Evolutionary conservation across 1,284 basidiomycete genomes (phyloP).

Genomic region (Apiotrichum porosum): DNA sequence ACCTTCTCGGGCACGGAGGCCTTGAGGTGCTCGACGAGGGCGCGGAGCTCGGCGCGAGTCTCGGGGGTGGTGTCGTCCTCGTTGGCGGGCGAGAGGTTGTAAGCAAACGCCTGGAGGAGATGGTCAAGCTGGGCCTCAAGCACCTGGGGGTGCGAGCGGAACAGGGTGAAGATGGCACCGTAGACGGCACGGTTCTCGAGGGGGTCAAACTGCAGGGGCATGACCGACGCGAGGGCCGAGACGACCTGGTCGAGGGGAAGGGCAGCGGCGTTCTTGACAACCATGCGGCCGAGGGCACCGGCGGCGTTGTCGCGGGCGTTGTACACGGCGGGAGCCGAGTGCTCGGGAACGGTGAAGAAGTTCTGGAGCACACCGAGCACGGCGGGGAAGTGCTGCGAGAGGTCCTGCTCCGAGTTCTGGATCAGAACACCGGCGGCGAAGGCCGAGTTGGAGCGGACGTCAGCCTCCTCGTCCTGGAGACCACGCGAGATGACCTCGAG

Average conservation of each 20-base stretch:
- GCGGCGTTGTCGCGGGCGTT: constrained; percentile 95
- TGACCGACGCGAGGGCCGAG: constrained; percentile 71
- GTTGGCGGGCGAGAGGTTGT: constrained; percentile 70
- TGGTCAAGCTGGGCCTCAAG: constrained; percentile 75
- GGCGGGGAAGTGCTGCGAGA: constrained; percentile 72
- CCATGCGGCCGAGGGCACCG: constrained; percentile 84
- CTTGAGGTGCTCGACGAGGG: constrained; percentile 68
- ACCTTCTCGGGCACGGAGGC: constrained; percentile 47
- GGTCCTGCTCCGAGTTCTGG: constrained; percentile 78
- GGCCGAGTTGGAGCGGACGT: constrained; percentile 93
- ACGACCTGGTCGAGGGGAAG: constrained; percentile 84
- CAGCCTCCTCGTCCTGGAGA: constrained; percentile 76
- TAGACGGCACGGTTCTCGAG: constrained; percentile 88
- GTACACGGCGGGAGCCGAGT: constrained; percentile 55
- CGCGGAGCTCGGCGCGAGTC: constrained; percentile 66
- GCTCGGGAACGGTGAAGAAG: constrained; percentile 66
- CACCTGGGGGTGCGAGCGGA: constrained; percentile 65
- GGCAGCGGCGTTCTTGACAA: constrained; percentile 72
- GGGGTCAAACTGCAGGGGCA: constrained; percentile 83
- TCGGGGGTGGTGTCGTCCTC: constrained; percentile 74
- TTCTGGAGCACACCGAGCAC: constrained; percentile 77
- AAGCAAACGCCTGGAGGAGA: constrained; percentile 74
- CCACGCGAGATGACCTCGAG: constrained; percentile 76
- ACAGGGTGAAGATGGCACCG: constrained; percentile 82
- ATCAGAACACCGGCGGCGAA: constrained; percentile 91